Percentiles rank a stretch among this genome's conserved stretches.
These are phyloP conservation scores for Fusarium redolens DNA, from an alignment of 2,329 filamentous ascomycete species.

Conservation along the genomic window DNA sequence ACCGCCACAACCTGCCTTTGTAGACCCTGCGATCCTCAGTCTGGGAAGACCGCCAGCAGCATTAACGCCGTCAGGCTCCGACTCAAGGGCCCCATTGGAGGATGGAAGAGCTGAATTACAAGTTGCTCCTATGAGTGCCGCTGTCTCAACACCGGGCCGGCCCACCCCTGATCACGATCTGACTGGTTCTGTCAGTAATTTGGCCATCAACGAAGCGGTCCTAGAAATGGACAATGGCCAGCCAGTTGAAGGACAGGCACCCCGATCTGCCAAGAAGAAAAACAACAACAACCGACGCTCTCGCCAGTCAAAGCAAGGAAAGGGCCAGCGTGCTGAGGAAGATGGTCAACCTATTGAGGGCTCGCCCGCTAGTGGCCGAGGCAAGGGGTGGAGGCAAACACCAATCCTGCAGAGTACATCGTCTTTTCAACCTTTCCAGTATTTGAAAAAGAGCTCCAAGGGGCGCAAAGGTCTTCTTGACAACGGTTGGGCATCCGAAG, in stretches of 20 bases:
- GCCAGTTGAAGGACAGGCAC: constrained; percentile 33
- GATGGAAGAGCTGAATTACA: constrained; percentile 30
- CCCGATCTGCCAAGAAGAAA: constrained; percentile 47
- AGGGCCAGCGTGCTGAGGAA: constrained; percentile 44
- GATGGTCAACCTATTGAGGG: constrained; percentile 42
- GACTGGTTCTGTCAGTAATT: constrained; percentile 43
- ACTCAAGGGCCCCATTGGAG: constrained; percentile 19
- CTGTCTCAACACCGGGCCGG: constrained; percentile 30
- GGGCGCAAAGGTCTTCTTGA: constrained; percentile 61
- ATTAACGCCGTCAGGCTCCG: constrained; percentile 42
- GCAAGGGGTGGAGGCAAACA: constrained; percentile 69
- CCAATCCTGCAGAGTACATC: constrained; percentile 69
- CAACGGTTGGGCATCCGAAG: constrained; percentile 95
- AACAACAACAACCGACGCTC: constrained; percentile 47
- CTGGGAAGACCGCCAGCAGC: constrained; percentile 61
- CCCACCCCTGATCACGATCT: constrained; percentile 42
- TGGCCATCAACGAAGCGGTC: constrained; percentile 36
- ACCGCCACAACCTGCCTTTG: constrained; percentile 62
- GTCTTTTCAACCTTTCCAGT: constrained; percentile 71
- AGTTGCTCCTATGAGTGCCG: constrained; percentile 10
- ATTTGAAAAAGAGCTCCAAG: constrained; percentile 67
- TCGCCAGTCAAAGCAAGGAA: constrained; percentile 50
- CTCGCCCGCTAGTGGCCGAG: constrained; percentile 51
- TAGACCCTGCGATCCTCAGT: constrained; percentile 87
- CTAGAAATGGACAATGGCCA: constrained; percentile 34